Conservation (phyloP, 208 protist species). For the Phytomonas francai region DNA sequence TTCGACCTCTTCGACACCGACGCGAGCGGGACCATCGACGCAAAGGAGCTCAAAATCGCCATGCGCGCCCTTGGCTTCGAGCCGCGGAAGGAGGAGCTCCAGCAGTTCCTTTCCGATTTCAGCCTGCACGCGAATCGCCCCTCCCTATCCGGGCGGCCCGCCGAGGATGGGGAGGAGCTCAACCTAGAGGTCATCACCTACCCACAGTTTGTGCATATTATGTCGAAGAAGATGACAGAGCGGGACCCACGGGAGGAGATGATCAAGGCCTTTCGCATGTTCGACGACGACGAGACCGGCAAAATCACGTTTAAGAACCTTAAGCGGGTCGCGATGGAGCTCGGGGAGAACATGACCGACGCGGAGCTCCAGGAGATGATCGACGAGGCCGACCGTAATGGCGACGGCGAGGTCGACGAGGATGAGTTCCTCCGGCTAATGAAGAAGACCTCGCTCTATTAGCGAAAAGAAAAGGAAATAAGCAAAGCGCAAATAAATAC, state of each 20-base stretch:
- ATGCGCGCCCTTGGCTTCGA: conserved; percentile 94
- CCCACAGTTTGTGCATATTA: conserved; percentile 82
- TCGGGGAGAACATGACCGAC: conserved; percentile 95
- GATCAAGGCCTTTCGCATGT: conserved; percentile 93
- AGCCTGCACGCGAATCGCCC: neutral
- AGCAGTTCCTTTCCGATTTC: conserved; percentile 66
- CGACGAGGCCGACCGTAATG: conserved; percentile 93
- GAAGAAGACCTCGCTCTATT: conserved; percentile 89
- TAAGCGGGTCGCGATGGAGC: conserved; percentile 91
- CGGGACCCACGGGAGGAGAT: conserved; percentile 93
- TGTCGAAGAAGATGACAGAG: conserved; percentile 84
- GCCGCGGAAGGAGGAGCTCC: conserved; percentile 91
- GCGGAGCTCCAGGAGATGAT: conserved; percentile 98
- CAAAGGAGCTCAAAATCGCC: conserved; percentile 89
- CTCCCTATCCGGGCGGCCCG: conserved; percentile 1
- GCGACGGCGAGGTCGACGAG: conserved; percentile 93
- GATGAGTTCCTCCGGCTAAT: conserved; percentile 96
- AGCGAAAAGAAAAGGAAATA: conserved; percentile 20
- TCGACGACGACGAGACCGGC: conserved; percentile 93
- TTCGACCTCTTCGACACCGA: conserved; percentile 97
- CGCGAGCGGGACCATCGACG: conserved; percentile 90
- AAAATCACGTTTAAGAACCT: conserved; percentile 96
- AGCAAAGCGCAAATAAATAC: conserved; percentile 16
- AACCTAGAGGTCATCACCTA: conserved; percentile 57
- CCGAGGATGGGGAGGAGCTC: neutral